Evolutionary conservation across 2,329 filamentous ascomycete species (phyloP), one percentile per base, ranked within the genome.

Genomic region (Colletotrichum viniferum): DNA sequence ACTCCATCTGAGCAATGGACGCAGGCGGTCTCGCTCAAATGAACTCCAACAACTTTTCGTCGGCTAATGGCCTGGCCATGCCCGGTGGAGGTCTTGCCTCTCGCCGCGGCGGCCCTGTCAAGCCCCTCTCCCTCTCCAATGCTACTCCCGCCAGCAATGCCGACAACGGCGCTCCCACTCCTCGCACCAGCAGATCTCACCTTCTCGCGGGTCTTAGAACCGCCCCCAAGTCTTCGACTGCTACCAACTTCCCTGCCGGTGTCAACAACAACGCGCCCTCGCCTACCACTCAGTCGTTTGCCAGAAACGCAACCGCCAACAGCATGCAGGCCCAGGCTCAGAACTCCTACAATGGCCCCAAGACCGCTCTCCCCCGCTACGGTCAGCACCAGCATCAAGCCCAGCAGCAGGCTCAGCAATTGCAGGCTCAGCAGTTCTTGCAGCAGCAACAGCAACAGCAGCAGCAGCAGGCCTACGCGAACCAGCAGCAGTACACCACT

Each of bases 11-110:
- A 90, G 87, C 85, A 80, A 93, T 97, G 94, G 94, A 98, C 96
- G 93, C 96, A 92, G 96, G 96, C 91, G 95, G 96, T 97, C 95
- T 98, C 90, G 94, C 96, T 97, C 96, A 97, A 91, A 98, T 98
- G 96, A 95, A 95, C 88, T 96, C 95, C 90, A 95, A 93, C 89
- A 91, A 93, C 85, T 94, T 94, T 85, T 87, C 90, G 84, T 89
- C 94, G 85, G 89, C 91, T 83, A 91, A 91, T 85, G 93, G 92
- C 80, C 89, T 98, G 80, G 92, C 93, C 82, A 92, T 95, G 87
- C 94, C 96, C 69, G 89, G 92, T 77, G 92, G 94, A 78, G 95
- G 96, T 81, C 94, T 98, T 82, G 95, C 95, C 78, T 96, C 96
- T 30, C 90, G 90, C 81, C 94, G 97, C 78, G 95, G 97, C 82